These are phyloP conservation scores for Acrodontium crateriforme DNA, from an alignment of 2,329 filamentous ascomycete species.

Conservation along the genomic window DNA sequence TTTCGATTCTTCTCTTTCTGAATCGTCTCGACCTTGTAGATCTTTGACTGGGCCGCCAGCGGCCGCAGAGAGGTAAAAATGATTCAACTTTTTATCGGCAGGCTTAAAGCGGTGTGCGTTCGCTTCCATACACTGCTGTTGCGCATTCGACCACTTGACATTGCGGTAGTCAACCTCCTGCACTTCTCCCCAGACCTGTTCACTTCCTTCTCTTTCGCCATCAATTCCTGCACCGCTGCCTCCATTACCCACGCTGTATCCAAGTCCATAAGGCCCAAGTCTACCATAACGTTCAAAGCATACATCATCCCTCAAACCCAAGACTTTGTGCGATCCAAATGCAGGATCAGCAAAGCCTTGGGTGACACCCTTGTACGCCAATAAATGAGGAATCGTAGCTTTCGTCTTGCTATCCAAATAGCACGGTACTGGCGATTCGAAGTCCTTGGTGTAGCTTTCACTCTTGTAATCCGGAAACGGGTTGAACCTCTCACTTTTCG, in stretches of 20 bases:
- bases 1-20: not conserved
- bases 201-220: constrained; percentile 68
- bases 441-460: constrained; percentile 22
- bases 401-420: constrained; percentile 58
- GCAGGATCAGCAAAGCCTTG: constrained; percentile 72
- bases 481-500: constrained; percentile 36
- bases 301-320: constrained; percentile 68
- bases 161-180: constrained; percentile 63
- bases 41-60: constrained; percentile 16
- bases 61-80: constrained; percentile 29
- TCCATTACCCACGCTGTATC: constrained; percentile 65
- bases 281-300: constrained; percentile 90
- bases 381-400: constrained; percentile 53
- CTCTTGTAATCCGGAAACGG: constrained; percentile 43
- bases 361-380: constrained; percentile 64
- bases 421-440: constrained; percentile 55
- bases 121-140: constrained; percentile 56
- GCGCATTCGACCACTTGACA: constrained; percentile 66
- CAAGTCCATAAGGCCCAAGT: constrained; percentile 77
- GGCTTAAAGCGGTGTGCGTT: constrained; percentile 57
- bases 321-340: constrained; percentile 71
- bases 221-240: constrained; percentile 76
- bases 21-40: too few species aligned
- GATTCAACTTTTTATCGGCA: constrained; percentile 18
- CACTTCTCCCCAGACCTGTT: constrained; percentile 58